Evolutionary conservation across 2,329 filamentous ascomycete genomes (phyloP).

Genomic region (Aulographum hederae): DNA sequence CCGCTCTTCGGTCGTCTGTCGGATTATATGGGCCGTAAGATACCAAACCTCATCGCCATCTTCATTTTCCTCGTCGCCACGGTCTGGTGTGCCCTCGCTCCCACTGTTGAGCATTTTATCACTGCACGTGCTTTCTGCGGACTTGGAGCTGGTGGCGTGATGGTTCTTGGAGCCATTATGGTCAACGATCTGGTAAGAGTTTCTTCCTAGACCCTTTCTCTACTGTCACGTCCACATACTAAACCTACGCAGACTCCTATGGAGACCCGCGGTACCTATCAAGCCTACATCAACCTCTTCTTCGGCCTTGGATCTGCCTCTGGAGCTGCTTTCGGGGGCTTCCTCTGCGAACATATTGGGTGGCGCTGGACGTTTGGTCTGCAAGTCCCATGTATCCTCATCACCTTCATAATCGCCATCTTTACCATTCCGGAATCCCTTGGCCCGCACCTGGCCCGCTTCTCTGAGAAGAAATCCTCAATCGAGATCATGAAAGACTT

Average conservation of each 20-base stretch:
- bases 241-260: slow-evolving; percentile 61
- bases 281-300: slow-evolving; percentile 49
- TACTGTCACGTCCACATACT: slow-evolving; percentile 18
- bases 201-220: not conserved
- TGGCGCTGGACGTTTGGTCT: slow-evolving; percentile 53
- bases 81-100: slow-evolving; percentile 49
- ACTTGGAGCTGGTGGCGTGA: slow-evolving; percentile 52
- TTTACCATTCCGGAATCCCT: slow-evolving; percentile 25
- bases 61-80: slow-evolving; percentile 46
- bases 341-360: slow-evolving; percentile 49
- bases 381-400: slow-evolving; percentile 29
- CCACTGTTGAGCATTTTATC: slow-evolving; percentile 51
- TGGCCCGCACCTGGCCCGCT: slow-evolving; percentile 24
- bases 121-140: slow-evolving; percentile 52
- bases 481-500: slow-evolving; percentile 27
- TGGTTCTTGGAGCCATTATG: slow-evolving; percentile 35
- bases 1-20: slow-evolving; percentile 57
- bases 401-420: slow-evolving; percentile 23
- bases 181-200: not conserved
- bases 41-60: slow-evolving; percentile 45
- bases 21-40: slow-evolving; percentile 52
- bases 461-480: slow-evolving; percentile 20
- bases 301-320: slow-evolving; percentile 33
- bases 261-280: slow-evolving; percentile 50
- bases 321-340: slow-evolving; percentile 51